Percentiles rank a stretch among this genome's conserved stretches.
These are phyloP conservation scores for Lizonia empirigonia DNA, from an alignment of 2,329 filamentous ascomycete species.

Conservation along the genomic window DNA sequence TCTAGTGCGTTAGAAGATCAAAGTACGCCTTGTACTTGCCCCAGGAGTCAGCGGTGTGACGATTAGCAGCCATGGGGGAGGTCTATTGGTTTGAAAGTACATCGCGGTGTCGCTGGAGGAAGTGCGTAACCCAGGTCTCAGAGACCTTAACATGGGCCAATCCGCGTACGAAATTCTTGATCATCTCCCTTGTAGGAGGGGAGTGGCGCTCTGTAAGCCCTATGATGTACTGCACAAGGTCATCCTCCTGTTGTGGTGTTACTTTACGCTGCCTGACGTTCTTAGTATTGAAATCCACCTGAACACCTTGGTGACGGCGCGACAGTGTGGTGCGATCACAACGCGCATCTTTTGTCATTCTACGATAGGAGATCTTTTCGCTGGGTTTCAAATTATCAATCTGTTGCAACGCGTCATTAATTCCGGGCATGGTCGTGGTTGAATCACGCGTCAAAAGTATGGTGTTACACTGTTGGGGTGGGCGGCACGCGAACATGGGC, in stretches of 20 bases:
- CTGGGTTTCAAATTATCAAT: no score
- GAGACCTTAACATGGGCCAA: neutral
- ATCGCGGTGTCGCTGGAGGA: neutral
- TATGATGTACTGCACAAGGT: neutral
- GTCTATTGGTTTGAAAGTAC: neutral
- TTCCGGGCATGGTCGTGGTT: no score
- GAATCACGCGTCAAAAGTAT: no score
- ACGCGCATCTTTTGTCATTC: no score
- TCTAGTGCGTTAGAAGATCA: neutral
- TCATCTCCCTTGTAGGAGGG: no score
- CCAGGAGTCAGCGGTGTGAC: neutral
- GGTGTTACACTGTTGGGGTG: no score
- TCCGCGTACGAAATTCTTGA: neutral
- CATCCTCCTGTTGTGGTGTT: neutral
- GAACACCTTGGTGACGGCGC: no score
- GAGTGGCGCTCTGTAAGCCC: neutral
- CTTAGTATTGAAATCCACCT: neutral
- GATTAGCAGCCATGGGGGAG: neutral
- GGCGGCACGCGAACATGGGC: no score
- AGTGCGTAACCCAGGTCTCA: neutral
- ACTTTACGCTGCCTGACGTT: neutral
- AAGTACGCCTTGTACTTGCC: neutral
- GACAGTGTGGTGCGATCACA: no score
- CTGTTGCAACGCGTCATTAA: no score
- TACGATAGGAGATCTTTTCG: no score